phyloP scores from a whole-genome alignment of 345 rosid species.

The Acer yangbiense region DNA sequence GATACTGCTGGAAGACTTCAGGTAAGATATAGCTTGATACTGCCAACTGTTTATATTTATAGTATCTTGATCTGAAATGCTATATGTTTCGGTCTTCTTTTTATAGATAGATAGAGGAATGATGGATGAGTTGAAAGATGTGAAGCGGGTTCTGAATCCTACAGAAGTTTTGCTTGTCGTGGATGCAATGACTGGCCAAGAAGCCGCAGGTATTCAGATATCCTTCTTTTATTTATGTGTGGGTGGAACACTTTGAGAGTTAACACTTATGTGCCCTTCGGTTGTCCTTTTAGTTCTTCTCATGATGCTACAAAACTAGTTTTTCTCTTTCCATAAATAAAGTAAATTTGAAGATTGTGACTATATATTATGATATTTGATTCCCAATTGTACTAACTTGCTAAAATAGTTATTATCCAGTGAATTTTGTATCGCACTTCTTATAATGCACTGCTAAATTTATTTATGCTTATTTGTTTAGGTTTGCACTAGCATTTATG shows the following conservation, averaged over 20 bases:
- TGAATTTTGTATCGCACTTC: background rate
- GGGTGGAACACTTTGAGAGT: background rate
- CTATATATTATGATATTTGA: background rate
- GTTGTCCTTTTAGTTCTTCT: background rate
- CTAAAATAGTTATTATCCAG: background rate
- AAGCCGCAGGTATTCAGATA: slow-evolving; percentile 77
- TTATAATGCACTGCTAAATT: background rate
- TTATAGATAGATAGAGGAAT: slow-evolving; percentile 87
- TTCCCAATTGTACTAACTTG: background rate
- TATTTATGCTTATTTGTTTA: background rate
- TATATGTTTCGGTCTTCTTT: slow-evolving; percentile 9
- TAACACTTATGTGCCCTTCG: background rate
- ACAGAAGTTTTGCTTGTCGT: slow-evolving; percentile 95
- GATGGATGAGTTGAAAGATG: slow-evolving; percentile 99
- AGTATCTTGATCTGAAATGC: background rate
- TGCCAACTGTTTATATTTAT: background rate
- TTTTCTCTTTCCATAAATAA: background rate
- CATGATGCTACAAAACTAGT: background rate
- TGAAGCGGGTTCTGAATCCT: slow-evolving; percentile 79
- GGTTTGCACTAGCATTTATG: background rate
- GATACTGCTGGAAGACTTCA: slow-evolving; percentile 99
- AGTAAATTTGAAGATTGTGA: background rate
- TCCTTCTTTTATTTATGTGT: background rate
- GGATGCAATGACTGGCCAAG: slow-evolving; percentile 99
- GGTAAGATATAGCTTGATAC: slow-evolving; percentile 40